These are phyloP conservation scores for Pseudozyma thailandica DNA, from an alignment of 1,284 basidiomycete species.

Conservation along the genomic window DNA sequence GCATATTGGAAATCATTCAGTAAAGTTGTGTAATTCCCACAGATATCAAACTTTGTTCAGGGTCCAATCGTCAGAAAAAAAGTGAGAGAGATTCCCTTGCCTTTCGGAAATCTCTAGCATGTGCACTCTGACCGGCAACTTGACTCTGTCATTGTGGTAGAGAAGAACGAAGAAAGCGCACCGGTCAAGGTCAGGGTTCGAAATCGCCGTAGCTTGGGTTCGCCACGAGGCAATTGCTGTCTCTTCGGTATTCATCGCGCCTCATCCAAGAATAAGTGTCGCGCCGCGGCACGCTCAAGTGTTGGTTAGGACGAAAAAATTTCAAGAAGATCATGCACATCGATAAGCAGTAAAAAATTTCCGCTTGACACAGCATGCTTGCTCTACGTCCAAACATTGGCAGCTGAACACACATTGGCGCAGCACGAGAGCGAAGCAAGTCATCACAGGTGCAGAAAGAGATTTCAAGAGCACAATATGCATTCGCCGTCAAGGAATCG, in stretches of 20 bases:
- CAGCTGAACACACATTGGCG: background rate
- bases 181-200: background rate
- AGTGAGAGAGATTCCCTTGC: background rate
- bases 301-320: slow-evolving; percentile 9
- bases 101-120: background rate
- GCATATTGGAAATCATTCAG: background rate
- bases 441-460: too few species aligned
- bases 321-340: slow-evolving; percentile 12
- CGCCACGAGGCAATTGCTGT: background rate
- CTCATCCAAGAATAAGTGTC: too few species aligned
- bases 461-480: too few species aligned
- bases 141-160: background rate
- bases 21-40: too few species aligned
- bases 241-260: background rate
- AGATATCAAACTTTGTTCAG: background rate
- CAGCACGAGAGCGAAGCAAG: background rate
- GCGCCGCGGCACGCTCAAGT: background rate
- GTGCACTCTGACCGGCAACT: slow-evolving; percentile 6
- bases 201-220: background rate
- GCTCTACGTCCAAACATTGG: background rate
- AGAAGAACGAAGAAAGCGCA: background rate
- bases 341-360: slow-evolving; percentile 24
- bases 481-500: too few species aligned
- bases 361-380: background rate
- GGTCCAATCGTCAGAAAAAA: background rate